Conservation (phyloP, 2,329 filamentous ascomycete genomes). For the Chaetothyriales sp. region DNA sequence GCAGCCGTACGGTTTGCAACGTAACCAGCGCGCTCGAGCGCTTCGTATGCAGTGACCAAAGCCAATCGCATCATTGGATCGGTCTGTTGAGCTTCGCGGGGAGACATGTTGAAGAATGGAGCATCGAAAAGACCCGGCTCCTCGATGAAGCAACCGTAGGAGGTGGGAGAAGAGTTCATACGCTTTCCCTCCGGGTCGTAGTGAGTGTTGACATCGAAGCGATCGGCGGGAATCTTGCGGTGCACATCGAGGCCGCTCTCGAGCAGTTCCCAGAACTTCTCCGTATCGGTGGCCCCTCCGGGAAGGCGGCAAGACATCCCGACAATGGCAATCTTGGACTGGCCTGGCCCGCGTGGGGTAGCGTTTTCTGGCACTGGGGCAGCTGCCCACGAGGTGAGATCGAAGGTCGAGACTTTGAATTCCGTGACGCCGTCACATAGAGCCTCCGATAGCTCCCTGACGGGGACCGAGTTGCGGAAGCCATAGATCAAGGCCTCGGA, state of each 20-base stretch:
- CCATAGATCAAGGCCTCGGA: too few relatives aligned
- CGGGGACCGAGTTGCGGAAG: slow-evolving; percentile 1
- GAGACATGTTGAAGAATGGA: slow-evolving; percentile 29
- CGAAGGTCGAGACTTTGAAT: too few relatives aligned
- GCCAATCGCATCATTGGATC: slow-evolving; percentile 41
- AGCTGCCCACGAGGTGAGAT: neutral
- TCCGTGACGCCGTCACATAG: neutral
- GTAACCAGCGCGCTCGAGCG: slow-evolving; percentile 59
- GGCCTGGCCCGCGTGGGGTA: slow-evolving; percentile 1
- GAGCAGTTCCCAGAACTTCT: slow-evolving; percentile 26
- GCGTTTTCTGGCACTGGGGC: neutral
- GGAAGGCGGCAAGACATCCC: slow-evolving; percentile 65
- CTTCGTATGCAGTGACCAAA: slow-evolving; percentile 62
- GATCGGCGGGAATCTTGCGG: slow-evolving; percentile 20
- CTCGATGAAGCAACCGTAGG: slow-evolving; percentile 27
- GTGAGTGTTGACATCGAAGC: slow-evolving; percentile 25
- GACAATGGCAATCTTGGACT: slow-evolving; percentile 49
- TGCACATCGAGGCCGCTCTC: slow-evolving; percentile 22
- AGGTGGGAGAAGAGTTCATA: slow-evolving; percentile 21
- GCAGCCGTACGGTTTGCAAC: slow-evolving; percentile 53
- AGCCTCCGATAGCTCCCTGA: neutral
- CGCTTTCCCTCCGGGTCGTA: slow-evolving; percentile 23
- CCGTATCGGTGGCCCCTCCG: slow-evolving; percentile 23
- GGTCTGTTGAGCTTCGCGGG: slow-evolving; percentile 9
- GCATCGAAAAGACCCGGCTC: slow-evolving; percentile 27